Base-by-base conservation (phyloP, 768 basidiomycete species). In the Exidia glandulosa region DNA sequence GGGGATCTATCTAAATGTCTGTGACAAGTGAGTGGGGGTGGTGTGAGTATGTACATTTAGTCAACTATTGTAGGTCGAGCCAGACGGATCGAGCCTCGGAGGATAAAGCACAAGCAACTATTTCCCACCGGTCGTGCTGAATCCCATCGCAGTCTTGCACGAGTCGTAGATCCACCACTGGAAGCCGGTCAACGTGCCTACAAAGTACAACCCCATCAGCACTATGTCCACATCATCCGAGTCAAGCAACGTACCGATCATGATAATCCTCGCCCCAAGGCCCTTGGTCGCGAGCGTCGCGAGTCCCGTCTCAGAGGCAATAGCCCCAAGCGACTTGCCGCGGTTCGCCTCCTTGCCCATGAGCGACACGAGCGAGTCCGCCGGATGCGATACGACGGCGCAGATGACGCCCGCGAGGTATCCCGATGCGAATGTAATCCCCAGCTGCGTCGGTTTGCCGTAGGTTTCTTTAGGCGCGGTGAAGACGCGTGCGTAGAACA, bases 341-440 rank as follows among this genome's bases (percentile, higher is more conserved):
- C 82, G 87, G 80, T 91, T 89, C 63, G 79, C 71, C 62, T 83
- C 79, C 81, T 97, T 97, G 72, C 94, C 92, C 76, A 96, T 92
- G 73, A 85, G 84, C 60, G 93, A 95, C 65, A 96, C 88, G 64
- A 97, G 74, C 37, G 94, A 87, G 73, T 97, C 94, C 65, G 94
- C 94, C 56, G 94, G 94, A 72, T 97, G 94, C 19, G 94, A 97
- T 72, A 97, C 94, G 73, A 93, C 77, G 66, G 94, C 94, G 71
- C 92, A 94, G 70, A 95, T 84, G 68, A 96, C 85, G 86, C 94
- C 94, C 70, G 94, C 90, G 67, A 95, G 84, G 74, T 95, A 88
- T 78, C 94, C 94, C 61, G 90, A 92, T 25, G 81, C 81, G 71
- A 96, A 90, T 64, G 92, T 95, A 67, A 95, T 75, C 64, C 87